These are phyloP conservation scores for Suhomyces chickasaworum DNA, from an alignment of 1,139 yeast genomes.

Conservation along the genomic window DNA sequence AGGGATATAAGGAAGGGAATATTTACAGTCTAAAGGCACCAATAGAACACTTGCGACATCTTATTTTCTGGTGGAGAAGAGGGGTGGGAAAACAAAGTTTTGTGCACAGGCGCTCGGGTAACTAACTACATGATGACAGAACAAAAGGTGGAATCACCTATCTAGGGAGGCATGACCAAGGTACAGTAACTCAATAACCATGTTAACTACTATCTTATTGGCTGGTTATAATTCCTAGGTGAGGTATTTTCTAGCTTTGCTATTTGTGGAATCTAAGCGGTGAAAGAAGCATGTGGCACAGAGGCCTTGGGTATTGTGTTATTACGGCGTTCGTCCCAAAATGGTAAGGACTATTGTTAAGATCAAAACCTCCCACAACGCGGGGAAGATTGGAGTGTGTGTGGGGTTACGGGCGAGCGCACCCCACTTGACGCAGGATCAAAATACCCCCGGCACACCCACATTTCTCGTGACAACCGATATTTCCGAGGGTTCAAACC, in stretches of 20 bases:
- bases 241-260: not conserved
- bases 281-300: not conserved
- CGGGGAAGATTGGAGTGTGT: slow-evolving; percentile 8
- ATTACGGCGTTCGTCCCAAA: slow-evolving; percentile 1
- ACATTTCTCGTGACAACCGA: slow-evolving; percentile 4
- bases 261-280: not conserved
- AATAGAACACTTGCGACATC: slow-evolving; percentile 2
- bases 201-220: not conserved
- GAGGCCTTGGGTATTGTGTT: not conserved
- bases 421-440: slow-evolving; percentile 1
- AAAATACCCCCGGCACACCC: slow-evolving; percentile 3
- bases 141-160: not conserved
- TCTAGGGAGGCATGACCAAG: not conserved
- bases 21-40: not conserved
- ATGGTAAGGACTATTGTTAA: slow-evolving; percentile 3
- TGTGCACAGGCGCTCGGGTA: not conserved
- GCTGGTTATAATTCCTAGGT: not conserved
- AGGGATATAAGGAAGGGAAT: not conserved
- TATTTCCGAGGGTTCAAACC: slow-evolving; percentile 6
- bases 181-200: no score
- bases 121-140: slow-evolving; percentile 1
- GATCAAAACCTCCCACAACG: slow-evolving; percentile 9
- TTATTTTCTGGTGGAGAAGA: slow-evolving; percentile 8
- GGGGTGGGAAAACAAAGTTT: slow-evolving; percentile 5
- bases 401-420: slow-evolving; percentile 2